phyloP scores from a whole-genome alignment of 345 rosid genomes.

The Syzygium grande region DNA sequence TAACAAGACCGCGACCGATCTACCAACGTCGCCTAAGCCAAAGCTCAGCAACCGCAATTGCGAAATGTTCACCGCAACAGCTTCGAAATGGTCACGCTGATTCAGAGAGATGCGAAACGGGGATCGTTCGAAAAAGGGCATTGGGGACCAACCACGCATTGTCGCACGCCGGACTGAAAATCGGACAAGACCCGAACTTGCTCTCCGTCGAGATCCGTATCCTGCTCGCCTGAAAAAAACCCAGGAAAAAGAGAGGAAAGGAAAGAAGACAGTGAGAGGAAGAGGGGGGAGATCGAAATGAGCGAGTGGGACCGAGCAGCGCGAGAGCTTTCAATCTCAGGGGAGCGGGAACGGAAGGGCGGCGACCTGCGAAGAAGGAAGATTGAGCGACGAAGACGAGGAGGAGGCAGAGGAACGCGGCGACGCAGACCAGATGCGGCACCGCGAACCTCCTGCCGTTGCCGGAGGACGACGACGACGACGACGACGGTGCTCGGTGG shows the following conservation, averaged over 20 bases:
- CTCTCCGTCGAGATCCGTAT: constrained; percentile 22
- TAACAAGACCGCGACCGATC: not conserved
- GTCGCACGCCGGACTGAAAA: constrained; percentile 67
- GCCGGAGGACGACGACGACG: not conserved
- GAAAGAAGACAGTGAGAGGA: not conserved
- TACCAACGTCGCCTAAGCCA: not conserved
- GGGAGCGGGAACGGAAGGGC: not conserved
- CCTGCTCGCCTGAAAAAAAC: constrained; percentile 32
- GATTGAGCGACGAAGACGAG: constrained; percentile 59
- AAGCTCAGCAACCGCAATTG: not conserved
- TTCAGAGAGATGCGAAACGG: not conserved
- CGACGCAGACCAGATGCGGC: constrained; percentile 47
- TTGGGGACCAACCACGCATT: constrained; percentile 70
- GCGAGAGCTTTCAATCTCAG: too few relatives aligned
- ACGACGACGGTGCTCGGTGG: constrained; percentile 1
- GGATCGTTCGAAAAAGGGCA: not conserved
- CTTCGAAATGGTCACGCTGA: not conserved
- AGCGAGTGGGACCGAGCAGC: not conserved
- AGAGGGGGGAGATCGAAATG: not conserved
- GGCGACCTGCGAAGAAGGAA: constrained; percentile 57
- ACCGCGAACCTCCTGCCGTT: constrained; percentile 33
- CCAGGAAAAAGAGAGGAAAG: not conserved
- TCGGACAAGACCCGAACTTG: constrained; percentile 42
- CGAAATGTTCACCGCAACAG: not conserved
- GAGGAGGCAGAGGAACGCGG: constrained; percentile 42